A percentile compares a stretch with the other conserved stretches of the same genome.
These are phyloP conservation scores for Ailanthus altissimus DNA, from an alignment of 345 rosid genomes.

Conservation along the genomic window DNA sequence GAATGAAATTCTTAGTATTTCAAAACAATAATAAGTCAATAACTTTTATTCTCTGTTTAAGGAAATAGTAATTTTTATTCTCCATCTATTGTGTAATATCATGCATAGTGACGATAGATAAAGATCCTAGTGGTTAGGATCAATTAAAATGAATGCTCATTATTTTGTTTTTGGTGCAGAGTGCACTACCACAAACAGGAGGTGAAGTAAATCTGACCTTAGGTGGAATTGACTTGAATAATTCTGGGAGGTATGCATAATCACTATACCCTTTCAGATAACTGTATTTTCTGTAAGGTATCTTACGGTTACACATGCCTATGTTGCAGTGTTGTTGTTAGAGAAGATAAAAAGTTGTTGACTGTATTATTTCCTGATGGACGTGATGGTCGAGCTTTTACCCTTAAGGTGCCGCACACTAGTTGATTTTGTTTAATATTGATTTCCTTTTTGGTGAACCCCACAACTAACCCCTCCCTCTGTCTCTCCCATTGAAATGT, in stretches of 20 bases:
- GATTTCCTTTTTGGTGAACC: not conserved
- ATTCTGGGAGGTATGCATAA: slow-evolving; percentile 81
- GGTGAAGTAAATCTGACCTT: slow-evolving; percentile 95
- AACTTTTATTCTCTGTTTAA: not conserved
- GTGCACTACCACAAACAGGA: slow-evolving; percentile 85
- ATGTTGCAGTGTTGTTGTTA: slow-evolving; percentile 83
- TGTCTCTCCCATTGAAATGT: not conserved
- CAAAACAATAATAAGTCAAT: not conserved
- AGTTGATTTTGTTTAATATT: slow-evolving; percentile 16
- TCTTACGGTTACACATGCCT: slow-evolving; percentile 26
- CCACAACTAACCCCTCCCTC: not conserved
- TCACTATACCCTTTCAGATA: slow-evolving; percentile 15
- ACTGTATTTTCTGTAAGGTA: slow-evolving; percentile 22
- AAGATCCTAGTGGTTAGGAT: not conserved
- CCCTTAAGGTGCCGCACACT: slow-evolving; percentile 74
- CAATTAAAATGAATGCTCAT: slow-evolving; percentile 16
- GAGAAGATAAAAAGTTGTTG: slow-evolving; percentile 92
- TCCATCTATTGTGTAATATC: not conserved
- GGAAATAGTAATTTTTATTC: not conserved
- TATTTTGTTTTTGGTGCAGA: slow-evolving; percentile 46
- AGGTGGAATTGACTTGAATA: slow-evolving; percentile 97
- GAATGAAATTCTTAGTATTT: not conserved
- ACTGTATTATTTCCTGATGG: slow-evolving; percentile 99
- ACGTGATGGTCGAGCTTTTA: slow-evolving; percentile 99
- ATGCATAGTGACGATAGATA: not conserved